Evolutionary conservation across 352 stramenopile genomes (phyloP), one percentile per base, ranked within the genome.

Genomic region (Globisporangium orthogonon): DNA sequence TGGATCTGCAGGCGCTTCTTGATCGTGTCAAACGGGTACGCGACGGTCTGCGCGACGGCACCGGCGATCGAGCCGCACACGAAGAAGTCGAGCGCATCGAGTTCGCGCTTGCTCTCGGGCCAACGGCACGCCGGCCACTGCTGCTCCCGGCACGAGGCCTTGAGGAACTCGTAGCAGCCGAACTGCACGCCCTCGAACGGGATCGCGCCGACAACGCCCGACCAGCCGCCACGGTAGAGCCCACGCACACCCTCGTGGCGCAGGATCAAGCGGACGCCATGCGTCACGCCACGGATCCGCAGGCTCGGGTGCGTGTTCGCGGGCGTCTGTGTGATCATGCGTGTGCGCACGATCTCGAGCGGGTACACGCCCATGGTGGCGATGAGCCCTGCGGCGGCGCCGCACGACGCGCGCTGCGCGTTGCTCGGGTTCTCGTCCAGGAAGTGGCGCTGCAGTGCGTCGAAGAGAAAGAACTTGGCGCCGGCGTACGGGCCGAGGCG

Each of bases 111-210:
- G 54, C 73, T 69, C 47, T 81, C 72, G 7, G 75, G 70, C 82
- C 81, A 89, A 9, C 79, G 79, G 44, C 69, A 87, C 14, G 70
- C 61, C 9, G 77, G 79, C 75, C 76, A 89, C 30, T 78, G 76
- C 17, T 76, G 48, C 35, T 60, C 57, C 55, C 72, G 64, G 1
- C 66, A 63, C n/a, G 69, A 72, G 50, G 67, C 52, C 64, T 91
- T 94, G 56, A 89, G 62, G 57, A 83, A 90, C 64, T 90, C 83
- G 62, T 91, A 94, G 65, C 80, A 89, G 29, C 76, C 81, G 52
- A 94, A 94, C 69, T 94, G 82, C 52, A 88, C 74, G 29, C 84
- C 84, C 50, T 91, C 79, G 43, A 91, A 94, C 40, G 84, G 84
- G 47, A 92, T 87, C 43, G 81, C 75, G 39, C 84, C 84, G 11